Percentiles rank a stretch among this genome's conserved stretches.
Evolutionary conservation across 768 basidiomycete genomes (phyloP).

Genomic region (Rhodotorula toruloides): DNA sequence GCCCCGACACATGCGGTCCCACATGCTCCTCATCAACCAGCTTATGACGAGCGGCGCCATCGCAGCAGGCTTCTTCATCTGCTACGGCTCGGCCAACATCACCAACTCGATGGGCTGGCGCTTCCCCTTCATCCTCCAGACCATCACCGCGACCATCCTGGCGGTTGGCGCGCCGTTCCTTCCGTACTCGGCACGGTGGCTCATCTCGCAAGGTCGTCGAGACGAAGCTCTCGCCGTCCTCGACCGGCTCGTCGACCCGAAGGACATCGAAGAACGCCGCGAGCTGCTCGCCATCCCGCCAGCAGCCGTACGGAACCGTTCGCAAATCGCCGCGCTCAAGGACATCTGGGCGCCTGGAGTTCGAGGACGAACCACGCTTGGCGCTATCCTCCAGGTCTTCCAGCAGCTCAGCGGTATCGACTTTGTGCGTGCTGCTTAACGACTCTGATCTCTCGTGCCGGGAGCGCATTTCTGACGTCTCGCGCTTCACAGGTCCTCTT

Average conservation of each 20-base stretch:
- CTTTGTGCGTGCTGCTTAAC: not conserved
- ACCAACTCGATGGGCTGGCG: conserved; percentile 49
- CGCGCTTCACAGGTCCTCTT: conserved; percentile 14
- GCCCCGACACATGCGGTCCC: conserved; percentile 51
- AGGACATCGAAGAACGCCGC: conserved; percentile 44
- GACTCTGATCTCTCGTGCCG: not conserved
- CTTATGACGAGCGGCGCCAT: conserved; percentile 51
- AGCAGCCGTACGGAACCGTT: not conserved
- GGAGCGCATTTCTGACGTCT: conserved; percentile 43
- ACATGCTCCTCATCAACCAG: conserved; percentile 51
- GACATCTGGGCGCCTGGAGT: conserved; percentile 43
- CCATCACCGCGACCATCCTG: conserved; percentile 31
- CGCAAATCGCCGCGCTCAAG: conserved; percentile 38
- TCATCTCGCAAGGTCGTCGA: conserved; percentile 47
- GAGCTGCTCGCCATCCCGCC: conserved; percentile 13
- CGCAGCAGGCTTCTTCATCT: conserved; percentile 48
- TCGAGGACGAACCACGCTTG: conserved; percentile 48
- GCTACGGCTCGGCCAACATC: conserved; percentile 47
- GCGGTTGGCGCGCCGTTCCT: conserved; percentile 46
- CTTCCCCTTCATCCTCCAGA: conserved; percentile 45
- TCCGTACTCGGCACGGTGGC: conserved; percentile 50
- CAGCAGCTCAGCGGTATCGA: conserved; percentile 37
- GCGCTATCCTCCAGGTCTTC: conserved; percentile 46
- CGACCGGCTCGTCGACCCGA: conserved; percentile 41
- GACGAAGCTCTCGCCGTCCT: conserved; percentile 46